Evolutionary conservation across 352 stramenopile species (phyloP).

Genomic region (Phytopythium delawarense): DNA sequence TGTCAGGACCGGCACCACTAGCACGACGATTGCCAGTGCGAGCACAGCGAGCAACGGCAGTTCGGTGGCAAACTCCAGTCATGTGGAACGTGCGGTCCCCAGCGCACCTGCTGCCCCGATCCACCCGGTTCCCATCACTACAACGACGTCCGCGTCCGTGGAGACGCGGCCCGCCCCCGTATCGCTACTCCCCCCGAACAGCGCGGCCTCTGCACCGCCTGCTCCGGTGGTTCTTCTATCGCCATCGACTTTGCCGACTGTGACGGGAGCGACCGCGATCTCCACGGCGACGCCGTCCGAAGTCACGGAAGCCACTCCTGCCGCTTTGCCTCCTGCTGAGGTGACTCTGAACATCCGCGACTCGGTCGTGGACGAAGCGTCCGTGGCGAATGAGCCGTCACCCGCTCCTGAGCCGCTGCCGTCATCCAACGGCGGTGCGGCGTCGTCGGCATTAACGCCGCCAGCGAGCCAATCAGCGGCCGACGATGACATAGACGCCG

Average conservation of each 20-base stretch:
- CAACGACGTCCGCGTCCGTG: neutral
- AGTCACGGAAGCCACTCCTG: slow-evolving; percentile 3
- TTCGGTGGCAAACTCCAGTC: neutral
- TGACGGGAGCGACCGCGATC: slow-evolving; percentile 4
- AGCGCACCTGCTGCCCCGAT: neutral
- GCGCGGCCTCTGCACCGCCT: slow-evolving; percentile 14
- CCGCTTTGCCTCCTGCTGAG: slow-evolving; percentile 8
- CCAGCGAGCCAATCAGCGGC: neutral
- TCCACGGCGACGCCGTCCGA: slow-evolving; percentile 8
- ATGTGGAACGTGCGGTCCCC: neutral
- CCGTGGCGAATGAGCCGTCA: neutral
- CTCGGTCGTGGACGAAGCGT: slow-evolving; percentile 10
- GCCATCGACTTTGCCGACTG: slow-evolving; percentile 9
- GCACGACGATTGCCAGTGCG: neutral
- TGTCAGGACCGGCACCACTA: neutral
- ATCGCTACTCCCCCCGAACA: slow-evolving; percentile 28
- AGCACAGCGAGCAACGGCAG: neutral
- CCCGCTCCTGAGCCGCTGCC: slow-evolving; percentile 1
- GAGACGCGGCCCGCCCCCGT: slow-evolving; percentile 27
- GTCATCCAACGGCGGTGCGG: neutral
- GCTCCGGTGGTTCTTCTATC: slow-evolving; percentile 10
- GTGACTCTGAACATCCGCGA: slow-evolving; percentile 37
- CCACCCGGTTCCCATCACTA: neutral
- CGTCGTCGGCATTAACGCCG: neutral
- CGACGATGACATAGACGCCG: slow-evolving; percentile 2